Base-by-base conservation (phyloP, 352 stramenopile species). In the Phytophthora pluvialis region DNA sequence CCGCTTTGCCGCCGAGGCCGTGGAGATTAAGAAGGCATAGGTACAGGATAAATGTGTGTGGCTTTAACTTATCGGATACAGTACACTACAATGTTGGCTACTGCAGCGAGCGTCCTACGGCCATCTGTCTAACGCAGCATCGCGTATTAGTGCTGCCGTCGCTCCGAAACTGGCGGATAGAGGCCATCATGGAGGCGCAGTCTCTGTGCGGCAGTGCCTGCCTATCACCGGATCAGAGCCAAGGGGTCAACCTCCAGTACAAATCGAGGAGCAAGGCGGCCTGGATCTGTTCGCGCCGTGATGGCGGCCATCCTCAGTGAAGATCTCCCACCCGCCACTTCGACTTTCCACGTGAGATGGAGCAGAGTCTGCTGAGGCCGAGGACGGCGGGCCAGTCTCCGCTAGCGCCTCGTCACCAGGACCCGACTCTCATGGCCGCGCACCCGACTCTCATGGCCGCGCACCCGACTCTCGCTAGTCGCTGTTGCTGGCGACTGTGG, bases 1-100 rank as follows among this genome's bases (percentile, higher is more conserved):
- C 31, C 58, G 48, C 13, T 73, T 73, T 59, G 68, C 64, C n/a
- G 58, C 49, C 7, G 64, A 73, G n/a, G 64, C 63, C 13, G 48
- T 68, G 36, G 29, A 60, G 43, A 64, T 73, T 26, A 65, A 70
- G 47, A 44, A 59, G 49, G 10, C 64, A 25, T 66, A 66, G 45
- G 15, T 21, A 21, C 21, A 1, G 21, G 21, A 21, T 46, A 64
- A 11, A 16, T 35, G 49, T 12, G 31, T 57, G 46, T 13, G 21
- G 45, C 28, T 38, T n/a, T 68, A 67, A 67, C n/a, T 62, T 67
- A 63, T 54, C 57, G 13, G 1, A 56, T 26, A 15, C 39, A 45
- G n/a, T 58, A 48, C 21, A 38, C 29, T 48, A 8, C 9, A 53
- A 32, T 31, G 3, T 35, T 42, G 29, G n/a, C n/a, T 51, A 44